Base-by-base conservation (phyloP, 75 land plant genomes). In the Cryptomeria japonica region DNA sequence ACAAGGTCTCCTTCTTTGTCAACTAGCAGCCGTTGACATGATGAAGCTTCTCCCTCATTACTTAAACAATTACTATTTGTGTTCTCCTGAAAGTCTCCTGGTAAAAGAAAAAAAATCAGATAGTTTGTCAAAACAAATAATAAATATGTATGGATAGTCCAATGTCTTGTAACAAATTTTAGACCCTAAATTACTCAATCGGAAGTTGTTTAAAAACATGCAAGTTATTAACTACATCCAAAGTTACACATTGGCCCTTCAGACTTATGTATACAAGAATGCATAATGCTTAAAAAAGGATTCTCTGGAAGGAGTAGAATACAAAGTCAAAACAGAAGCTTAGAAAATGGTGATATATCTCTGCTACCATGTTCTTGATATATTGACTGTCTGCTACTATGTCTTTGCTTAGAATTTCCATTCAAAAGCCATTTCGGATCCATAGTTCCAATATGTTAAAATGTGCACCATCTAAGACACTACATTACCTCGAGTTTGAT, bases 1-100 rank as follows among this genome's bases (percentile, higher is more conserved):
- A 79, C 82, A 79, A 79, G 82, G 44, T 79, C 82, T 79, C 82
- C 82, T 22, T 79, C 82, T 79, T 79, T 19, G 25, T 79, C 82
- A 38, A 79, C 9, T 39, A 19, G 41, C 19, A 37, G 41, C 82
- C 18, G 5, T 79, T 79, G 82, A 22, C 25, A 79, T 79, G 82
- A 19, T 79, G 44, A 79, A 41, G 44, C 44, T 41, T 79, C 82
- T 79, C 37, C 34, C 53, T 1, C 38, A 8, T 79, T 41, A 18
- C 25, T 18, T 0, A 38, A 36, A 18, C 39, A 41, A 79, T 41
- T 79, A 22, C 82, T 13, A 79, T 41, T 41, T 37, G 41, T 39
- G 82, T 34, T 37, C 9, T 37, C 46, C 25, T 79, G 46, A 79
- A 41, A 41, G 82, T 22, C 82, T 79, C 82, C 82, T 79, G 44